phyloP scores from a whole-genome alignment of 192 early-diverging fungal genomes.

The Gonapodya sp. region DNA sequence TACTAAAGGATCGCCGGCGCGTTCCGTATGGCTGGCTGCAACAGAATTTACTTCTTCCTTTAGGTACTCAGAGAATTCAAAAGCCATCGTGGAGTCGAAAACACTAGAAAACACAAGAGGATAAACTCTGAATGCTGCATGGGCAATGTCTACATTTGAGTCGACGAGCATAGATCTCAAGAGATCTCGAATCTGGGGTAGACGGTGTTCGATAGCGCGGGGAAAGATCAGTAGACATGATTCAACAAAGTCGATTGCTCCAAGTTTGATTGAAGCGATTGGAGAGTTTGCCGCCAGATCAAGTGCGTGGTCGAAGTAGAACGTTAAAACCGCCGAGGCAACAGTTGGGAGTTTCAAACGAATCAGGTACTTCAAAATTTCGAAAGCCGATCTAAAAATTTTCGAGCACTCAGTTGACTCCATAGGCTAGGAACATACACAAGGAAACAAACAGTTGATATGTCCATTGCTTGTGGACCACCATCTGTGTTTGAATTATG shows the following conservation, averaged over 20 bases:
- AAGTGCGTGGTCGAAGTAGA: constrained; percentile 39
- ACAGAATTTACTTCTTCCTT: constrained; percentile 30
- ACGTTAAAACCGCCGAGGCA: constrained; percentile 29
- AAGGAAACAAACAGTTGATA: constrained; percentile 35
- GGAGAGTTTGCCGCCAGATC: constrained; percentile 42
- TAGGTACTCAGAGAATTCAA: constrained; percentile 37
- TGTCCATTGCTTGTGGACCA: constrained; percentile 41
- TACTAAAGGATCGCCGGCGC: constrained; percentile 35
- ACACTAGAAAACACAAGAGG: constrained; percentile 37
- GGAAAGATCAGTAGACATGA: constrained; percentile 41
- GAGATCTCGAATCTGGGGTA: constrained; percentile 39
- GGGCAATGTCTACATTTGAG: constrained; percentile 25
- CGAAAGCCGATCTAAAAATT: constrained; percentile 34
- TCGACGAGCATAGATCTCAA: constrained; percentile 31
- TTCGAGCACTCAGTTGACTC: constrained; percentile 11
- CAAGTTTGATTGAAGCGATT: constrained; percentile 33
- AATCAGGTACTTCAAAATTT: constrained; percentile 33
- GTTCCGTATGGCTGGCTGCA: constrained; percentile 20
- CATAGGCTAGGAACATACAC: neutral
- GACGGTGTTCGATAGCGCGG: constrained; percentile 28
- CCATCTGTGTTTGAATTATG: constrained; percentile 39
- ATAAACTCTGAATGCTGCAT: constrained; percentile 33
- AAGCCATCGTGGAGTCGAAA: constrained; percentile 16
- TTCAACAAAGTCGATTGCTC: constrained; percentile 40
- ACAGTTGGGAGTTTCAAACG: constrained; percentile 41